Evolutionary conservation across 495 filamentous ascomycete species (phyloP), one percentile per base, ranked within the genome.

Genomic region (Aspergillus campestris): DNA sequence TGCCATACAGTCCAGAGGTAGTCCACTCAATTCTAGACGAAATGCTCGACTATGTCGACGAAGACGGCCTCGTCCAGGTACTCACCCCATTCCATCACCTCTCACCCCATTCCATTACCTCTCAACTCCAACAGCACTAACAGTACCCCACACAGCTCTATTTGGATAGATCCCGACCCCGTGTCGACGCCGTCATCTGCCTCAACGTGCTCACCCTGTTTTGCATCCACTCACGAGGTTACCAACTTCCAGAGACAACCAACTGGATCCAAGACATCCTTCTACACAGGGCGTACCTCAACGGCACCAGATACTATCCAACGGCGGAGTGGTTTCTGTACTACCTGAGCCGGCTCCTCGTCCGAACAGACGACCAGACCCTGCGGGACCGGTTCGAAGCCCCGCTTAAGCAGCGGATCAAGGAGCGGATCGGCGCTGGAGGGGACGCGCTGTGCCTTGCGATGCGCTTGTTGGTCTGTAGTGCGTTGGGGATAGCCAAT

Each of bases 171-270:
- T 46, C 29, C 8, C 15, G 50, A 13, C 49, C 47, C 3, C 50
- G 57, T 11, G 38, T 55, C 12, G 57, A 60, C 31, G 36, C 56
- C 4, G 44, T 60, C 6, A 43, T 60, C 8, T 48, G 42, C 32
- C 5, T 46, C 35, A 62, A 58, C 33, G 44, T 60, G n/a, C 43
- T 60, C 5, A 30, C 5, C 5, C 9, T 47, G 8, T 60, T 62
- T 45, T 28, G 41, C 36, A 48, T 38, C 5, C 48, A 53, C 42
- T 36, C 31, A 7, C 51, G 57, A 9, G 47, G 53, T 42, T 27
- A 74, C 60, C 27, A 77, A 54, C 38, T 75, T 53, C 31, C 59
- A 50, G 29, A 61, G 57, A 49, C 73, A 56, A 41, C 74, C 51
- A 2, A 33, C 48, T 60, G 53, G 53, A 38, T 57, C n/a, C 30